phyloP scores from a whole-genome alignment of 768 basidiomycete genomes.

The Pleurotus pulmonarius region DNA sequence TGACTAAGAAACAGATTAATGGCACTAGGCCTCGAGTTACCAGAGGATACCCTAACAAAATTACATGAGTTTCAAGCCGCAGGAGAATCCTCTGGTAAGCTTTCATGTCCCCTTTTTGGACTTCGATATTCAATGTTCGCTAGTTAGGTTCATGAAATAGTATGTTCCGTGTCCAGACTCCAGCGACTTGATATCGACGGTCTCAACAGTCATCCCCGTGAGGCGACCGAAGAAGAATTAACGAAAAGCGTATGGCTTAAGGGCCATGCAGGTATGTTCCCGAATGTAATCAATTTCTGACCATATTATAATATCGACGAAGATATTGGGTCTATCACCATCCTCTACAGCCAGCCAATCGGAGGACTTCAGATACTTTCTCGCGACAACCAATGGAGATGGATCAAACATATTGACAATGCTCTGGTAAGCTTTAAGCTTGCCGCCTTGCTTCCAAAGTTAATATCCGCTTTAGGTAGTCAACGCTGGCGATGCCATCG shows the following conservation, averaged over 20 bases:
- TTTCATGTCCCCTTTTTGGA: too few relatives aligned
- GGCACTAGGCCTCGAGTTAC: conserved; percentile 49
- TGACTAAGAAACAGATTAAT: conserved; percentile 31
- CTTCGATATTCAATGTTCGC: too few relatives aligned
- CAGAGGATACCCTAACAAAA: conserved; percentile 47
- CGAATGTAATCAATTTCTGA: too few relatives aligned
- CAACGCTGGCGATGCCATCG: conserved; percentile 45
- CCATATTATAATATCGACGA: not conserved
- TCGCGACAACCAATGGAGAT: conserved; percentile 49
- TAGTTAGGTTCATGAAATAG: conserved; percentile 70
- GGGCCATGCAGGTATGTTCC: conserved; percentile 47
- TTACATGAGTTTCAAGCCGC: conserved; percentile 38
- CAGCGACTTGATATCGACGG: not conserved
- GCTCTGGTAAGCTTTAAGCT: conserved; percentile 37
- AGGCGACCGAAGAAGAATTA: conserved; percentile 43
- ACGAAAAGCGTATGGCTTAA: conserved; percentile 58
- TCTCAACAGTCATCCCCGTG: conserved; percentile 41
- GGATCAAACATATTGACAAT: conserved; percentile 56
- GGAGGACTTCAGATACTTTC: conserved; percentile 54
- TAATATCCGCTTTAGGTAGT: conserved; percentile 25
- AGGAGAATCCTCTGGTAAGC: conserved; percentile 39
- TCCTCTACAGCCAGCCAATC: conserved; percentile 61
- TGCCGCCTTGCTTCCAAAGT: not conserved
- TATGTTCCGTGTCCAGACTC: conserved; percentile 20
- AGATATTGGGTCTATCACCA: conserved; percentile 55